These are phyloP conservation scores for Talaromyces adpressus DNA, from an alignment of 495 filamentous ascomycete genomes.

Conservation along the genomic window DNA sequence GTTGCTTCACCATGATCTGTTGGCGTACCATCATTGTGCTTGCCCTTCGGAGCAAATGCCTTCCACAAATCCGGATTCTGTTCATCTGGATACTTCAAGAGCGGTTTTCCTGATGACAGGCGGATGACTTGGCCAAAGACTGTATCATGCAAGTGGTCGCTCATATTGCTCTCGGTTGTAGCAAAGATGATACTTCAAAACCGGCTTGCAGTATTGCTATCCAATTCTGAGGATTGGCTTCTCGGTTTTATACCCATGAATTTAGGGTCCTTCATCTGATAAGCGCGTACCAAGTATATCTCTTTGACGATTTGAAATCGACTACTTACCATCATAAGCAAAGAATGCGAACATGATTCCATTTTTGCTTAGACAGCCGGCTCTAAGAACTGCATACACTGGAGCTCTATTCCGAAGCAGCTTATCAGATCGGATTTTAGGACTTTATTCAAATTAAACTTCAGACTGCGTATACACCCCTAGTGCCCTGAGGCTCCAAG, in stretches of 20 bases:
- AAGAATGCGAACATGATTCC: neutral
- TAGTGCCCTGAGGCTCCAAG: neutral
- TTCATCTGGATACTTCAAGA: constrained; percentile 4
- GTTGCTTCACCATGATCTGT: neutral
- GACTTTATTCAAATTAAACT: neutral
- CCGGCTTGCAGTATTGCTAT: too few relatives aligned
- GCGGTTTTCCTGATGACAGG: neutral
- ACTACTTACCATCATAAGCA: too few relatives aligned
- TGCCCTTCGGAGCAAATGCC: neutral
- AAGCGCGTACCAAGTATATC: too few relatives aligned
- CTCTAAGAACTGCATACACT: neutral
- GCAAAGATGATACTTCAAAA: too few relatives aligned
- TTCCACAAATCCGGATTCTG: neutral
- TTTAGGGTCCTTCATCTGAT: too few relatives aligned
- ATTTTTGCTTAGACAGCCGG: neutral
- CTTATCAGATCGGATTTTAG: neutral
- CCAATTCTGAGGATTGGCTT: too few relatives aligned
- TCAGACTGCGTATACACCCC: neutral
- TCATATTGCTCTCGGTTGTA: neutral
- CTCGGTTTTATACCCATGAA: too few relatives aligned
- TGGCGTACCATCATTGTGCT: neutral
- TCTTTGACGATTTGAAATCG: too few relatives aligned
- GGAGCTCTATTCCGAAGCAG: neutral
- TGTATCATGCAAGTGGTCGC: neutral
- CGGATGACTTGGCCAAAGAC: neutral